Evolutionary conservation across 495 filamentous ascomycete genomes (phyloP).

Genomic region (Talaromyces wortmannii): DNA sequence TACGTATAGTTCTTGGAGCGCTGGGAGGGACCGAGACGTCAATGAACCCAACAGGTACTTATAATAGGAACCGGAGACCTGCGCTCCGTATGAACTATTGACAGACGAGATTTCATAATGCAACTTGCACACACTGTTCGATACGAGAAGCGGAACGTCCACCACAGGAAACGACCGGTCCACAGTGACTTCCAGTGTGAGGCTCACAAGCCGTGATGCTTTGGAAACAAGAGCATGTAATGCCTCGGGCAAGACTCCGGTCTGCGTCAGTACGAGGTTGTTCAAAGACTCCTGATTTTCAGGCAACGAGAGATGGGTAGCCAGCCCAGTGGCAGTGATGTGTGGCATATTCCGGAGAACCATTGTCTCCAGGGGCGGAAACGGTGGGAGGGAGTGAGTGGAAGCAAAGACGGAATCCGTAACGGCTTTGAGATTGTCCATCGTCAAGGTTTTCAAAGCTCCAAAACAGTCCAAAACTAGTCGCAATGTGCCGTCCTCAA

Average conservation of each 20-base stretch:
- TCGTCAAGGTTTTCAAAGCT: constrained; percentile 61
- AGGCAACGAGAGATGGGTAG: constrained; percentile 49
- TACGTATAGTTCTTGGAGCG: constrained; percentile 72
- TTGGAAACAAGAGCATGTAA: constrained; percentile 58
- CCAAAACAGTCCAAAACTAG: constrained; percentile 61
- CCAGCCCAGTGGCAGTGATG: constrained; percentile 64
- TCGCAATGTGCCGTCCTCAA: constrained; percentile 68
- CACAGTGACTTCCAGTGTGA: constrained; percentile 63
- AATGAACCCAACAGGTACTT: constrained; percentile 78
- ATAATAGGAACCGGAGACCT: constrained; percentile 69
- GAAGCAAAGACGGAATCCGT: constrained; percentile 66
- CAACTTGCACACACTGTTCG: constrained; percentile 57
- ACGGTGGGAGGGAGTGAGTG: constrained; percentile 51
- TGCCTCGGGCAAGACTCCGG: constrained; percentile 55
- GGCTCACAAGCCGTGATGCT: constrained; percentile 53
- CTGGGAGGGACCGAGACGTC: constrained; percentile 64
- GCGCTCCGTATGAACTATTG: constrained; percentile 43
- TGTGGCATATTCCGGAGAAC: constrained; percentile 59
- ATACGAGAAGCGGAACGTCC: constrained; percentile 56
- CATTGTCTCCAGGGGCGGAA: constrained; percentile 65
- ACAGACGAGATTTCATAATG: constrained; percentile 74
- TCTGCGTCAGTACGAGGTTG: constrained; percentile 56
- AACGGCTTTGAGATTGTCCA: constrained; percentile 60
- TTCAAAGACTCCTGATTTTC: constrained; percentile 43
- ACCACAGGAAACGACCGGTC: constrained; percentile 55